Percentiles rank a stretch among this genome's conserved stretches.
Evolutionary conservation across 225 moss, liverwort and hornwort genomes (phyloP).

Genomic region (Marchantia polymorpha): DNA sequence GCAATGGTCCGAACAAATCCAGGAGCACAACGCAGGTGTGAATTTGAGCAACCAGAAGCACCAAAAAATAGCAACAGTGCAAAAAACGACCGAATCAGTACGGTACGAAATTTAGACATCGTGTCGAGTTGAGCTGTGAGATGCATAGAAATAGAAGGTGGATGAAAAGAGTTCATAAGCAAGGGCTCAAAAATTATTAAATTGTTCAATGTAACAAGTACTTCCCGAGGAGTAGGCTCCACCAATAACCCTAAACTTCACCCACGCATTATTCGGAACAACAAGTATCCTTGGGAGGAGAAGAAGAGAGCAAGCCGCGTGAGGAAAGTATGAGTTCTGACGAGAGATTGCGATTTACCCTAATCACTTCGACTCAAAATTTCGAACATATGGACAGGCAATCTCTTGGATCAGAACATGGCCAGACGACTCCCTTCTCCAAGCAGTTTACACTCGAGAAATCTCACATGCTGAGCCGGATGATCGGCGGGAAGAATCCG

Average conservation of each 20-base stretch:
- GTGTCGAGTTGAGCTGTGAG: not conserved
- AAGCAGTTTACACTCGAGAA: slow-evolving; percentile 14
- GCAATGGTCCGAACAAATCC: too few relatives aligned
- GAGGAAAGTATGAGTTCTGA: slow-evolving; percentile 2
- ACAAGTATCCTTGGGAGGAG: slow-evolving; percentile 8
- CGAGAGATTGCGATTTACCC: not conserved
- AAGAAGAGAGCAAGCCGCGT: slow-evolving; percentile 8
- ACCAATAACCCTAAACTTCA: slow-evolving; percentile 13
- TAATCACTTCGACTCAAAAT: slow-evolving; percentile 11
- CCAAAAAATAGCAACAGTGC: too few relatives aligned
- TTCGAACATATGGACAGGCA: slow-evolving; percentile 8
- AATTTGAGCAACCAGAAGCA: too few relatives aligned
- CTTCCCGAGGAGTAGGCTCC: not conserved
- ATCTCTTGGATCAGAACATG: slow-evolving; percentile 15
- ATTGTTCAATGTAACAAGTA: slow-evolving; percentile 6
- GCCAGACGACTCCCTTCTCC: slow-evolving; percentile 15
- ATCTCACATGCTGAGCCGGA: slow-evolving; percentile 15
- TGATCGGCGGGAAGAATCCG: not conserved
- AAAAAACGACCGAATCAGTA: too few relatives aligned
- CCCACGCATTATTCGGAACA: slow-evolving; percentile 3
- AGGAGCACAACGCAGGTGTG: too few relatives aligned
- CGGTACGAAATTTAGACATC: not conserved
- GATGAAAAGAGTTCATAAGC: not conserved
- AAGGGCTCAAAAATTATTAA: slow-evolving; percentile 9
- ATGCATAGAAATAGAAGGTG: not conserved